phyloP scores from a whole-genome alignment of 1,139 yeast genomes.

The Pichia sp. region DNA sequence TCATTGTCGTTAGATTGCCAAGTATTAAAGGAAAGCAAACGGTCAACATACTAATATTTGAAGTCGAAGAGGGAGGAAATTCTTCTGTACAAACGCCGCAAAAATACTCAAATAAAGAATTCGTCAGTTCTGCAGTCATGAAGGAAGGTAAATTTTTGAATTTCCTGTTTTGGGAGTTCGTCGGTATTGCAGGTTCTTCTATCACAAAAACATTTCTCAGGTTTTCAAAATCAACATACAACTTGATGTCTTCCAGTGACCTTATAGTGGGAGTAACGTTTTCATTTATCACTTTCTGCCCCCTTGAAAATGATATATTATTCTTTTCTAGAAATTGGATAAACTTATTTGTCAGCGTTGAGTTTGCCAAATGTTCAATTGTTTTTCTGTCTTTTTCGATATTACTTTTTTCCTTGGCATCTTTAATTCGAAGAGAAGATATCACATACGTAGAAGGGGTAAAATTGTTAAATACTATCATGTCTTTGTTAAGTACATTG shows the following conservation, averaged over 20 bases:
- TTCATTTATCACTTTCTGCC: neutral
- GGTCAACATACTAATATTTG: neutral
- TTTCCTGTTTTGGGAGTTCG: constrained; percentile 1
- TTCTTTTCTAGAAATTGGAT: neutral
- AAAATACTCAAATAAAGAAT: constrained; percentile 17
- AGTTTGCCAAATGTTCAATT: constrained; percentile 3
- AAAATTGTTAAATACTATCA: constrained; percentile 9
- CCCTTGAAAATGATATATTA: neutral
- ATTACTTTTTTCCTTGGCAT: constrained; percentile 1
- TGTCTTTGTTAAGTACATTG: constrained; percentile 12
- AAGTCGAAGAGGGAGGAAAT: constrained; percentile 1
- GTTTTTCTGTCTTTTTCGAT: constrained; percentile 9
- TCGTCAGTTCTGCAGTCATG: constrained; percentile 14
- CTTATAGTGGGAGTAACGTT: neutral
- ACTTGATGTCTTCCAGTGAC: constrained; percentile 9
- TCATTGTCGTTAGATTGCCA: constrained; percentile 19
- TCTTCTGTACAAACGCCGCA: constrained; percentile 11
- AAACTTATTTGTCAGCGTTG: neutral
- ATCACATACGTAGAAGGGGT: constrained; percentile 12
- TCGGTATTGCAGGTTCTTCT: constrained; percentile 19
- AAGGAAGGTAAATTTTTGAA: constrained; percentile 19
- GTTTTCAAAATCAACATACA: constrained; percentile 14
- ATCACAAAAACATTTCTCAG: constrained; percentile 19
- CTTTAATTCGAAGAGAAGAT: constrained; percentile 14
- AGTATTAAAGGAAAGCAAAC: constrained; percentile 21